Conservation (phyloP, 495 filamentous ascomycete genomes). For the Glarea lozoyensis region DNA sequence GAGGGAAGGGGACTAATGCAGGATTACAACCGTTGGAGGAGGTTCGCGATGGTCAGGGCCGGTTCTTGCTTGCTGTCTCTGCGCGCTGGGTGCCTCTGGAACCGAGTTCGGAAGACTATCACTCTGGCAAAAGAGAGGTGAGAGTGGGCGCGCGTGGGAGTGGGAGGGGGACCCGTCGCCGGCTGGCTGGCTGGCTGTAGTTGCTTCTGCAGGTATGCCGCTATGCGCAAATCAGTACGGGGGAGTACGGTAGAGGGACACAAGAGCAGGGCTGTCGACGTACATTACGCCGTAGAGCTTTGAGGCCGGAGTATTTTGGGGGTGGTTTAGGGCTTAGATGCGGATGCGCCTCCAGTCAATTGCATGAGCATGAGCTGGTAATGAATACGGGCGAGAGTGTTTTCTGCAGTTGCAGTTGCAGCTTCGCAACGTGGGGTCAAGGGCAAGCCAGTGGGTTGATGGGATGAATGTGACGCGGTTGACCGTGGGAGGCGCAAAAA, state of each 20-base stretch:
- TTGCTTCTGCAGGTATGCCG: neutral
- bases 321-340: conserved; percentile 1
- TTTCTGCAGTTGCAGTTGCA: neutral
- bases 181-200: too few species aligned
- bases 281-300: neutral
- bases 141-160: too few species aligned
- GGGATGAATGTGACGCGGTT: neutral
- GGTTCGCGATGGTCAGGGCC: too few species aligned
- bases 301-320: conserved; percentile 1
- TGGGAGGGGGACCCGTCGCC: too few species aligned
- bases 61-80: neutral
- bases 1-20: conserved; percentile 12
- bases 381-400: neutral
- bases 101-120: too few species aligned
- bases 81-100: too few species aligned
- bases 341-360: conserved; percentile 5
- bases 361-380: neutral
- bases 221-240: neutral
- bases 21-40: conserved; percentile 5
- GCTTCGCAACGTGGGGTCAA: neutral
- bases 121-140: too few species aligned
- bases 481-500: too few species aligned
- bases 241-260: neutral
- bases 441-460: neutral
- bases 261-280: conserved; percentile 6